These are phyloP conservation scores for Trapa incisa DNA, from an alignment of 345 rosid genomes.

Conservation along the genomic window DNA sequence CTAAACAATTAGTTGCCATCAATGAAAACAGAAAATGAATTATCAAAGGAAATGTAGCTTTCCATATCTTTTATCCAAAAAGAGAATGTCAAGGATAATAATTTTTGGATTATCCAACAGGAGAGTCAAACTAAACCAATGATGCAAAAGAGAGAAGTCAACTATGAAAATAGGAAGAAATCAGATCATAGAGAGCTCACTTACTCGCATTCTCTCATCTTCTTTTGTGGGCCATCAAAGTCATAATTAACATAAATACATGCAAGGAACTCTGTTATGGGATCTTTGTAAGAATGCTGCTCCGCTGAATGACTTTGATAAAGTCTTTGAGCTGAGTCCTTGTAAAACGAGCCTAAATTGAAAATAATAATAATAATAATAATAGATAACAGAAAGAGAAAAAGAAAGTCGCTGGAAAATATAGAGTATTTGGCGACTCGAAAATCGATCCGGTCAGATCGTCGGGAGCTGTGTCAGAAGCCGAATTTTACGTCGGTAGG, in stretches of 20 bases:
- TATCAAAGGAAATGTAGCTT: neutral
- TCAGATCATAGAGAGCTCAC: slow-evolving; percentile 25
- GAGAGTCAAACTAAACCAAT: neutral
- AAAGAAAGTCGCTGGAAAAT: too few species aligned
- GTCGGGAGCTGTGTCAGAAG: too few species aligned
- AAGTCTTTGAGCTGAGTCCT: slow-evolving; percentile 92
- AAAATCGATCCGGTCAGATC: too few species aligned
- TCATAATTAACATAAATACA: slow-evolving; percentile 88
- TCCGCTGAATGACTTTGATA: slow-evolving; percentile 90
- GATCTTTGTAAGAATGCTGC: slow-evolving; percentile 84
- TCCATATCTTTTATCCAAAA: neutral
- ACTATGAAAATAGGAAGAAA: neutral
- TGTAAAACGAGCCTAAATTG: too few species aligned
- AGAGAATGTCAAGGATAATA: neutral
- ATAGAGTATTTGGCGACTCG: too few species aligned
- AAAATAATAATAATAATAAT: too few species aligned
- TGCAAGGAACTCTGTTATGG: slow-evolving; percentile 87
- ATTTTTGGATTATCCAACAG: neutral
- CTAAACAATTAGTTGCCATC: neutral
- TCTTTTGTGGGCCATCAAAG: slow-evolving; percentile 97
- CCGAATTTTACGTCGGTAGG: too few species aligned
- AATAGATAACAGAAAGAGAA: too few species aligned
- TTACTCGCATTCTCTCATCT: slow-evolving; percentile 95
- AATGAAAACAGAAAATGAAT: neutral
- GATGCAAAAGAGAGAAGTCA: too few species aligned